phyloP scores from a whole-genome alignment of 1,139 yeast genomes.

The Candida tropicalis region DNA sequence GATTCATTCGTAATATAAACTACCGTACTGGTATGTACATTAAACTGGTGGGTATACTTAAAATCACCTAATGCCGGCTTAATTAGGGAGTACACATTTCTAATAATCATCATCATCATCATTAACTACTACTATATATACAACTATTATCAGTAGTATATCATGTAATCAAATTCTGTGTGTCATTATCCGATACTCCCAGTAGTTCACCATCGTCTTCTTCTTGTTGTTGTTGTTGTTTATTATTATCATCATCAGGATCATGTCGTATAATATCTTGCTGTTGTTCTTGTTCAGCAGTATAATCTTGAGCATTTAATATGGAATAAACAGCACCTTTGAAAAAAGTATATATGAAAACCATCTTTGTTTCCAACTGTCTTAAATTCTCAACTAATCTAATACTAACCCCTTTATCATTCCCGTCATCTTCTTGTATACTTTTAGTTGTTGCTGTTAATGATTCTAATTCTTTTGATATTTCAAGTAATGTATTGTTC shows the following conservation, averaged over 20 bases:
- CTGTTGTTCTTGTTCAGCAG: conserved; percentile 15
- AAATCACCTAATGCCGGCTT: too few species aligned
- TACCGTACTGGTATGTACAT: too few species aligned
- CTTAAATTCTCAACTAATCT: conserved; percentile 53
- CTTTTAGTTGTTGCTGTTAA: conserved; percentile 23
- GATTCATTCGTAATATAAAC: too few species aligned
- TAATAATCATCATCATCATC: too few species aligned
- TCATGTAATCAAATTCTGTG: background rate
- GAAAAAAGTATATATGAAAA: conserved; percentile 64
- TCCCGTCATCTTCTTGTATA: background rate
- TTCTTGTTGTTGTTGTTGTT: conserved; percentile 15
- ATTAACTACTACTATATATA: too few species aligned
- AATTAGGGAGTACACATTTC: too few species aligned
- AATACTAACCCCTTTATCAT: conserved; percentile 21
- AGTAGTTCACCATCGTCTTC: conserved; percentile 15
- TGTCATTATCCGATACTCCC: conserved; percentile 5
- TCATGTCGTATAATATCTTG: conserved; percentile 18
- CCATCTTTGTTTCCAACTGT: conserved; percentile 63
- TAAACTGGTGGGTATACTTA: too few species aligned
- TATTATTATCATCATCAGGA: conserved; percentile 15
- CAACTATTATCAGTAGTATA: background rate
- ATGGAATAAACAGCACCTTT: conserved; percentile 70
- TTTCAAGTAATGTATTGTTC: conserved; percentile 24
- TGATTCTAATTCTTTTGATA: conserved; percentile 35
- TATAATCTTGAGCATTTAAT: conserved; percentile 23